Percentiles rank a stretch among this genome's conserved stretches.
These are phyloP conservation scores for Raphanus sativus DNA, from an alignment of 345 rosid genomes.

Conservation along the genomic window DNA sequence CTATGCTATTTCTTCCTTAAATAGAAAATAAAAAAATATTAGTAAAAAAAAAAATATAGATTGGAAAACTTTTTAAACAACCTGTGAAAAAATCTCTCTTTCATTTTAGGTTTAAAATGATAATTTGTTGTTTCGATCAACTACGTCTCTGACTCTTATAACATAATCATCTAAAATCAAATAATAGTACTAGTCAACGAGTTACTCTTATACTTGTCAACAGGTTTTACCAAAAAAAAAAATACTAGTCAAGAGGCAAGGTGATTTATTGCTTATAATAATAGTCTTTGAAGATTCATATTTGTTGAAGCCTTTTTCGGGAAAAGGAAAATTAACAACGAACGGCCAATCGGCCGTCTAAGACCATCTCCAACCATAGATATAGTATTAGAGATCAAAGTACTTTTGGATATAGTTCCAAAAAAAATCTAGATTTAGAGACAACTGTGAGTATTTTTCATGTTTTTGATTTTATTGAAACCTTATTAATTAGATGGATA, in stretches of 20 bases:
- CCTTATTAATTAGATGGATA: too few species aligned
- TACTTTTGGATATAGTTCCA: too few species aligned
- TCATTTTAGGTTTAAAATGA: background rate
- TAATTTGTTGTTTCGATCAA: background rate
- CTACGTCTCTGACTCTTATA: background rate
- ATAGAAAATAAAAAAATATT: too few species aligned
- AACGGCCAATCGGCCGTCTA: background rate
- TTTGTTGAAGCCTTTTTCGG: conserved; percentile 2
- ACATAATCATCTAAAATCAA: background rate
- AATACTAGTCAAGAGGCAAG: background rate
- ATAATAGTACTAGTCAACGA: background rate
- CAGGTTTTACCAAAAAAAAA: too few species aligned
- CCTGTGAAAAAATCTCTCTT: background rate
- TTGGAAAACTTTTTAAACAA: background rate
- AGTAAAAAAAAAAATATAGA: too few species aligned
- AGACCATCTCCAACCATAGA: too few species aligned
- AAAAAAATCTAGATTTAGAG: too few species aligned
- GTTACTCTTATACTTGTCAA: background rate
- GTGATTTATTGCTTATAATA: background rate
- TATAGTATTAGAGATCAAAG: too few species aligned
- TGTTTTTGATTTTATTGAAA: too few species aligned
- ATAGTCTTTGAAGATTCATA: background rate
- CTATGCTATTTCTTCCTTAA: too few species aligned
- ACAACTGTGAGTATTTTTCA: too few species aligned
- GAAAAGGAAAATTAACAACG: background rate